Evolutionary conservation across 257 asterid species (phyloP).

Genomic region (Solanum phureja): DNA sequence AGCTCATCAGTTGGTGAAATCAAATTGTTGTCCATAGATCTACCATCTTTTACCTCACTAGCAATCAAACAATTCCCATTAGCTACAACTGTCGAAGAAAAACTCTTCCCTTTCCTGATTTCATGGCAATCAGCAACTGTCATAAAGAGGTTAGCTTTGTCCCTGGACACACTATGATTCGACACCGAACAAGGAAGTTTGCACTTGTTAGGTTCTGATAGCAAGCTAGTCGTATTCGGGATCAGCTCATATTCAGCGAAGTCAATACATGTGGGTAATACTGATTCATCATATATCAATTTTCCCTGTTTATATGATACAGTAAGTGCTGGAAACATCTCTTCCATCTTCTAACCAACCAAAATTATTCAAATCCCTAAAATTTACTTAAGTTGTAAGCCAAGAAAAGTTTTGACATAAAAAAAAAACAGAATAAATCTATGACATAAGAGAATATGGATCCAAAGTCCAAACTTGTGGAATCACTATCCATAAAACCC

Average conservation of each 20-base stretch:
- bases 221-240: conserved; percentile 17
- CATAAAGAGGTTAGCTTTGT: conserved; percentile 24
- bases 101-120: conserved; percentile 12
- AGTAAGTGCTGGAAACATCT: conserved; percentile 22
- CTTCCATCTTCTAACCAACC: conserved; percentile 21
- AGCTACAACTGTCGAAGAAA: conserved; percentile 7
- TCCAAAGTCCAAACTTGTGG: conserved; percentile 17
- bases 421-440: neutral
- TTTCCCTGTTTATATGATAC: conserved; percentile 35
- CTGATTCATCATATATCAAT: conserved; percentile 37
- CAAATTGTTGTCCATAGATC: conserved; percentile 9
- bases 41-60: conserved; percentile 7
- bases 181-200: conserved; percentile 31
- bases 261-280: conserved; percentile 31
- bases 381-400: neutral
- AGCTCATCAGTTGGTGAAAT: neutral
- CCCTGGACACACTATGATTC: conserved; percentile 21
- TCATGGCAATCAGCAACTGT: conserved; percentile 10
- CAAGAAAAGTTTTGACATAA: neutral
- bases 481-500: conserved; percentile 25
- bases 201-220: conserved; percentile 27
- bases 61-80: conserved; percentile 13
- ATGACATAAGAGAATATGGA: conserved; percentile 26
- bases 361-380: neutral
- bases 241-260: conserved; percentile 37